Conservation (phyloP, 768 basidiomycete genomes). For the Lentinula lateritia region DNA sequence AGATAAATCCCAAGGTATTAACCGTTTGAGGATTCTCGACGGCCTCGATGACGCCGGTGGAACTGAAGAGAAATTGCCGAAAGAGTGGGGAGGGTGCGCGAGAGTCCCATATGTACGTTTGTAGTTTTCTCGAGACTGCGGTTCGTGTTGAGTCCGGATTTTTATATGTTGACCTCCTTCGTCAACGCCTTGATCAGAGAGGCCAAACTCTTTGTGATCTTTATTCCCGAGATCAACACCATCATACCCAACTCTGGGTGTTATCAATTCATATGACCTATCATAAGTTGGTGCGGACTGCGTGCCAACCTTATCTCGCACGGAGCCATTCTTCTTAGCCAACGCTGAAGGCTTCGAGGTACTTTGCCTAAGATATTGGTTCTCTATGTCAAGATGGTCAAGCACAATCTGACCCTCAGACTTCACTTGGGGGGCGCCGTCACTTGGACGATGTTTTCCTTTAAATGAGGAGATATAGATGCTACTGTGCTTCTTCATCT, state of each 20-base stretch:
- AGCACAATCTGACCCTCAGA: background rate
- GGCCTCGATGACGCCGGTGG: background rate
- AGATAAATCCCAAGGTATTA: conserved; percentile 5
- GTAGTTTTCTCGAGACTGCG: background rate
- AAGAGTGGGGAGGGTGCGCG: background rate
- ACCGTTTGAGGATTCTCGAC: background rate
- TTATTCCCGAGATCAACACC: background rate
- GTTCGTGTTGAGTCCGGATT: background rate
- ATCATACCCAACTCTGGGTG: background rate
- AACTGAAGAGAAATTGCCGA: background rate
- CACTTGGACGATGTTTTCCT: background rate
- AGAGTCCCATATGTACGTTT: background rate
- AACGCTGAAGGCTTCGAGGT: background rate
- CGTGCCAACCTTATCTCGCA: background rate
- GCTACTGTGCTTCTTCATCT: background rate
- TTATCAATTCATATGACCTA: background rate
- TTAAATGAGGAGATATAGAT: background rate
- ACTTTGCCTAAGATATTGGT: background rate
- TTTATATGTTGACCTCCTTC: background rate
- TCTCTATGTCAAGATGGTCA: background rate
- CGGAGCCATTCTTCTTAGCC: background rate
- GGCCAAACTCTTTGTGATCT: background rate
- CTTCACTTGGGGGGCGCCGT: background rate
- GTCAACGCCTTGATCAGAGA: background rate
- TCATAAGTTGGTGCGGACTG: background rate